Conservation (phyloP, 257 asterid species). For the Petrea volubilis region DNA sequence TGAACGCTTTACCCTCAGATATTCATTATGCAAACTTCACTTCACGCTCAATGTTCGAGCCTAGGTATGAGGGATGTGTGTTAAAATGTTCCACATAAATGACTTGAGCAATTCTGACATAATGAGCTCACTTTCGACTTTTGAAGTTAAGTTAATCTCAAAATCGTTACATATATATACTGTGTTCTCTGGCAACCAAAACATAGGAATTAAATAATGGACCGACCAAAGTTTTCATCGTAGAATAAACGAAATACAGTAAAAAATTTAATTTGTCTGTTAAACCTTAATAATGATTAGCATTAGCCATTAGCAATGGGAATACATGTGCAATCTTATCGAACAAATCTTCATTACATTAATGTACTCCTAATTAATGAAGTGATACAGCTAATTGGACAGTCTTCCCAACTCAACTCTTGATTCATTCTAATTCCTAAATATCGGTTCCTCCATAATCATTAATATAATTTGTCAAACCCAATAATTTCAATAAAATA, state of each 20-base stretch:
- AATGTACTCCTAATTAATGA: background rate
- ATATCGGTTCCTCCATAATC: background rate
- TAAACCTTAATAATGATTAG: background rate
- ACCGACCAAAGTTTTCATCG: background rate
- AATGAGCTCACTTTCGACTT: too few relatives aligned
- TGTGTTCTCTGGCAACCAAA: background rate
- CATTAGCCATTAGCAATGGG: background rate
- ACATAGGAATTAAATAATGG: background rate
- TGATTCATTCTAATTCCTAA: background rate
- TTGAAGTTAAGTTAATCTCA: too few relatives aligned
- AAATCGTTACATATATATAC: too few relatives aligned
- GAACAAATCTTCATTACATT: background rate
- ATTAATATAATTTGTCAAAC: too few relatives aligned
- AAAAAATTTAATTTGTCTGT: background rate
- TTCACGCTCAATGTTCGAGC: too few relatives aligned
- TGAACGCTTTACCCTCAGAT: too few relatives aligned
- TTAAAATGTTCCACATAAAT: too few relatives aligned
- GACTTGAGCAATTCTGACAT: too few relatives aligned
- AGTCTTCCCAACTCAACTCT: background rate
- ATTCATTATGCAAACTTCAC: too few relatives aligned
- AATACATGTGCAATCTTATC: constrained; percentile 8
- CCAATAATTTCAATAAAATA: too few relatives aligned
- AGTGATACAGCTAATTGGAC: background rate
- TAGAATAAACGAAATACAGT: background rate
- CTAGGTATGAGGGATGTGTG: too few relatives aligned